Conservation (phyloP, 1,139 yeast species). For the Eremothecium gossypii region DNA sequence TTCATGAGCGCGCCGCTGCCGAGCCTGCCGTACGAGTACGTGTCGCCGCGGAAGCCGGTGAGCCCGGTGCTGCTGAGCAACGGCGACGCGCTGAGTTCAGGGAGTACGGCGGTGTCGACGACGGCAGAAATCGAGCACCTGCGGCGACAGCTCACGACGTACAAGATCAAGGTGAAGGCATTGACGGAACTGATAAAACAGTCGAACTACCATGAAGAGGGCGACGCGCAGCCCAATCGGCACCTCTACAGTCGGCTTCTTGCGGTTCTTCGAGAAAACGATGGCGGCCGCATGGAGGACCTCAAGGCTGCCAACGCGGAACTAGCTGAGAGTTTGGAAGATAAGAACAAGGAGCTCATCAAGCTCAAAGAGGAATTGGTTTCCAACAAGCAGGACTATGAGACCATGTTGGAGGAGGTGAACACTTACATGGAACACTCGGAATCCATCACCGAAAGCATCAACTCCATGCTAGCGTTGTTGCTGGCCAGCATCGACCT, state of each 20-base stretch:
- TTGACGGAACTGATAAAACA: slow-evolving; percentile 30
- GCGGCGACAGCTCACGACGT: slow-evolving; percentile 30
- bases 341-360: slow-evolving; percentile 10
- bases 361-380: slow-evolving; percentile 20
- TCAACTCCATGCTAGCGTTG: slow-evolving; percentile 26
- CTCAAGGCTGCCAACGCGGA: slow-evolving; percentile 18
- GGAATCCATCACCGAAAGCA: slow-evolving; percentile 24
- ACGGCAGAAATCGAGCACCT: slow-evolving; percentile 25
- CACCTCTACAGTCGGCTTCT: slow-evolving; percentile 13
- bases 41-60: background rate
- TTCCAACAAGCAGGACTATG: slow-evolving; percentile 21
- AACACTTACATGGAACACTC: slow-evolving; percentile 26
- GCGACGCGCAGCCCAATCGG: slow-evolving; percentile 1
- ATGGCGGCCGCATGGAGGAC: slow-evolving; percentile 18
- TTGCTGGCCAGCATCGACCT: slow-evolving; percentile 18
- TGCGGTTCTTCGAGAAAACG: slow-evolving; percentile 15
- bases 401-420: slow-evolving; percentile 26
- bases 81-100: background rate
- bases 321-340: slow-evolving; percentile 16
- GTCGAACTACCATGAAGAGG: slow-evolving; percentile 16
- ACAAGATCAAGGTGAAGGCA: slow-evolving; percentile 29
- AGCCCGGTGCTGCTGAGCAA: background rate
- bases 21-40: background rate
- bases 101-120: slow-evolving; percentile 13
- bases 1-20: background rate